Conservation (phyloP, 1,139 yeast species). For the Ogataea hybrid region DNA sequence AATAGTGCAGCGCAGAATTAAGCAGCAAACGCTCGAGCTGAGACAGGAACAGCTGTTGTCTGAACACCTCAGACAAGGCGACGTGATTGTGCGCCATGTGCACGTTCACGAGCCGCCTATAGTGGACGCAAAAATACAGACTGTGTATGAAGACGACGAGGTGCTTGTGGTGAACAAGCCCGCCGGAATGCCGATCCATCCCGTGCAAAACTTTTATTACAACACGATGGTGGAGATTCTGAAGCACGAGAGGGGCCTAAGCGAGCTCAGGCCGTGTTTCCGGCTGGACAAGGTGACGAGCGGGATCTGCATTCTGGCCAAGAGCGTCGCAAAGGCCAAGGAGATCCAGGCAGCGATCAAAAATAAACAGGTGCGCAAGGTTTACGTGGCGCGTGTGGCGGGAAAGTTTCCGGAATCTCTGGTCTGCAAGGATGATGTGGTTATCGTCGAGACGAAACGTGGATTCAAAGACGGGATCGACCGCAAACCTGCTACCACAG, state of each 20-base stretch:
- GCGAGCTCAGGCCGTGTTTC: conserved; percentile 55
- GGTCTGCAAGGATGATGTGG: conserved; percentile 27
- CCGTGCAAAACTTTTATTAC: conserved; percentile 61
- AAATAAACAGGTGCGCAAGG: conserved; percentile 40
- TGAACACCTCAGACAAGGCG: conserved; percentile 43
- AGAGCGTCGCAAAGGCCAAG: conserved; percentile 43
- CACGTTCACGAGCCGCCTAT: conserved; percentile 66
- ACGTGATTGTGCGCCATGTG: conserved; percentile 42
- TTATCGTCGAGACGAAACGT: conserved; percentile 31
- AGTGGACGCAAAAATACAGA: conserved; percentile 33
- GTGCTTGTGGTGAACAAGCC: conserved; percentile 70
- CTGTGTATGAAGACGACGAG: conserved; percentile 47
- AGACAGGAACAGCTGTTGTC: conserved; percentile 19
- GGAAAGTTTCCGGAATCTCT: conserved; percentile 51
- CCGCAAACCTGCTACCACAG: conserved; percentile 40
- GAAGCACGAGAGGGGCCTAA: conserved; percentile 36
- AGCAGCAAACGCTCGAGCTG: conserved; percentile 10
- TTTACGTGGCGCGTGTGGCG: conserved; percentile 60
- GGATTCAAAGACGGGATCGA: conserved; percentile 28
- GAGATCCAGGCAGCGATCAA: conserved; percentile 44
- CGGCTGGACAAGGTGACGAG: conserved; percentile 74
- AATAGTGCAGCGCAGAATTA: conserved; percentile 18
- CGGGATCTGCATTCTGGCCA: conserved; percentile 64
- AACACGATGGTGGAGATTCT: conserved; percentile 64
- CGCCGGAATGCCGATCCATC: conserved; percentile 77